These are phyloP conservation scores for Phialophora tarda DNA, from an alignment of 2,329 filamentous ascomycete genomes.

Conservation along the genomic window DNA sequence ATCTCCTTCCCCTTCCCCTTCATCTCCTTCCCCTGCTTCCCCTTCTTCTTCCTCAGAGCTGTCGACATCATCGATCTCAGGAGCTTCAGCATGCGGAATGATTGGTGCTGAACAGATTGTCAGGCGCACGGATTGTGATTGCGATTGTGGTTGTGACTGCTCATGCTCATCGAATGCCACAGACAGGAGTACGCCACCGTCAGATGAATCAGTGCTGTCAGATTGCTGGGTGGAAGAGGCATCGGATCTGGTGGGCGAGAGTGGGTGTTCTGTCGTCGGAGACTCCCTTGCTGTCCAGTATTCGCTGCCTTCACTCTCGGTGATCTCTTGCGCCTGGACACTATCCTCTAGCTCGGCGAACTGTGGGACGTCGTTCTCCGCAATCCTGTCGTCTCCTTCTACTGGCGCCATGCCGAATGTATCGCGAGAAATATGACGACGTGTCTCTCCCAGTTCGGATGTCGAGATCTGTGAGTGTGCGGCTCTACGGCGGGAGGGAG, in stretches of 20 bases:
- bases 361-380: neutral
- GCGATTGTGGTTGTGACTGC: neutral
- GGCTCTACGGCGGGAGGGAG: too few species aligned
- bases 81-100: too few species aligned
- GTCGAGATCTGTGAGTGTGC: too few species aligned
- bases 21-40: too few species aligned
- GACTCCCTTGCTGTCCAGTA: neutral
- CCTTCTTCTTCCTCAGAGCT: too few species aligned
- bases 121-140: neutral
- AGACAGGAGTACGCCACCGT: neutral
- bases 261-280: neutral
- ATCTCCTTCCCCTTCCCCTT: too few species aligned
- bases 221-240: neutral
- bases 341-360: neutral
- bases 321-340: neutral
- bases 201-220: neutral
- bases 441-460: too few species aligned
- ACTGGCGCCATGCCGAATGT: too few species aligned
- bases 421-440: too few species aligned
- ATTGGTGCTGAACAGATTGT: too few species aligned
- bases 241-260: neutral
- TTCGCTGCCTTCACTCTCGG: neutral
- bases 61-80: too few species aligned
- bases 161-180: neutral
- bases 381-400: neutral